Conservation (phyloP, 2,329 filamentous ascomycete genomes). For the Mycocentrospora acerina region DNA sequence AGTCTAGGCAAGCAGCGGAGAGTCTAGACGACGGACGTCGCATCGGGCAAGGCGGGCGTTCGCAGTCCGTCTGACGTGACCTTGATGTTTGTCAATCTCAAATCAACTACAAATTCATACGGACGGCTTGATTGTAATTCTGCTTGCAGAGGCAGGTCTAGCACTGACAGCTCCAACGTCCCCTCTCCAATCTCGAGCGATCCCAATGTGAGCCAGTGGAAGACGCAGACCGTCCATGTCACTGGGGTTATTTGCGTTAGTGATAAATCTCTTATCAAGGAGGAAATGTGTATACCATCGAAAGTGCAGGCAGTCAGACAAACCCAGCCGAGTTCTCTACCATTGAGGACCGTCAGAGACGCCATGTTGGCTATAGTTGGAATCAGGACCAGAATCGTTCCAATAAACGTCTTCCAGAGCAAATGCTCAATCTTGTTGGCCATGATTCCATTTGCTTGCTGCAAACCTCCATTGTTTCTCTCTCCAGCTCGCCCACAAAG, state of each 20-base stretch:
- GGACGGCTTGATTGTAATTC: neutral
- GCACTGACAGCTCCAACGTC: slow-evolving; percentile 11
- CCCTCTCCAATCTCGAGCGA: slow-evolving; percentile 22
- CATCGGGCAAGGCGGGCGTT: no score
- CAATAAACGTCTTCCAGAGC: slow-evolving; percentile 33
- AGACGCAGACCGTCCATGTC: slow-evolving; percentile 35
- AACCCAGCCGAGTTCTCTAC: slow-evolving; percentile 44
- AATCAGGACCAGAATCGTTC: slow-evolving; percentile 41
- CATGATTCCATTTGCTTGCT: slow-evolving; percentile 17
- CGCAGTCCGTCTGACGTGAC: no score
- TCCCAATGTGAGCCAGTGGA: slow-evolving; percentile 41
- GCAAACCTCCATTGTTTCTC: slow-evolving; percentile 6
- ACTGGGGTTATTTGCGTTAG: slow-evolving; percentile 23
- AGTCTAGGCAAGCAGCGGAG: no score
- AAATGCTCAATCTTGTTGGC: slow-evolving; percentile 26
- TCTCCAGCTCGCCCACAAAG: slow-evolving; percentile 6
- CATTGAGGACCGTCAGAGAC: slow-evolving; percentile 31
- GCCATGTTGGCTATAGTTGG: slow-evolving; percentile 44
- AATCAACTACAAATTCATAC: no score
- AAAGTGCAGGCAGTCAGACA: slow-evolving; percentile 45
- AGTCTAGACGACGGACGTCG: no score
- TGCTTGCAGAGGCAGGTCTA: slow-evolving; percentile 4
- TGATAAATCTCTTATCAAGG: neutral
- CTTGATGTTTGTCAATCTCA: no score
- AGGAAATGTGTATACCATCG: slow-evolving; percentile 35